Evolutionary conservation across 1,139 yeast genomes (phyloP).

Genomic region (Scheffersomyces lignicola): DNA sequence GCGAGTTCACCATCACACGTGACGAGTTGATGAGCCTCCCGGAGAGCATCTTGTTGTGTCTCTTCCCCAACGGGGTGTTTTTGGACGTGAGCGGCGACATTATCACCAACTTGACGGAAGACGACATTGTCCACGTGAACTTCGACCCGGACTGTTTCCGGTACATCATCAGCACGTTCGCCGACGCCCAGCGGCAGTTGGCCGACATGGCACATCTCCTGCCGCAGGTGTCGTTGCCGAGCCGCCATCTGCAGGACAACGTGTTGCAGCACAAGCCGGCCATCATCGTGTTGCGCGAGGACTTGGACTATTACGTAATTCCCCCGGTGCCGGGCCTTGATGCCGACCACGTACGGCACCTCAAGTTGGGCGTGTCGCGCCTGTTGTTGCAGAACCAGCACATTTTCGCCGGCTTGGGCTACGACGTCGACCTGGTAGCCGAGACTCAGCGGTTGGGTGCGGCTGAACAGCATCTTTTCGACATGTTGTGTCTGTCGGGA

Average conservation of each 20-base stretch:
- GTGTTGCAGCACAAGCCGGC: conserved; percentile 82
- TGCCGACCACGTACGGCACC: conserved; percentile 54
- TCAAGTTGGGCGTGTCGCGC: conserved; percentile 67
- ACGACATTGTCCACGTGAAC: conserved; percentile 75
- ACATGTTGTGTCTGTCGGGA: conserved; percentile 93
- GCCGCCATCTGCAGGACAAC: conserved; percentile 29
- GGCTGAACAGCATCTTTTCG: conserved; percentile 92
- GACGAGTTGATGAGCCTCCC: conserved; percentile 91
- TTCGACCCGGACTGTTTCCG: conserved; percentile 86
- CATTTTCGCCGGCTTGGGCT: conserved; percentile 75
- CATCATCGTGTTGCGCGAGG: conserved; percentile 89
- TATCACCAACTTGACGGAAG: conserved; percentile 73
- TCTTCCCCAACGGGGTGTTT: conserved; percentile 89
- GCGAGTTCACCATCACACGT: conserved; percentile 67
- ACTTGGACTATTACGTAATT: conserved; percentile 87
- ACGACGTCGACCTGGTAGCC: conserved; percentile 24
- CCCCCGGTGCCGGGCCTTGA: conserved; percentile 63
- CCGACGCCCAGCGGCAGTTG: conserved; percentile 45
- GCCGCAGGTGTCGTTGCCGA: conserved; percentile 20
- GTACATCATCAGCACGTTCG: conserved; percentile 71
- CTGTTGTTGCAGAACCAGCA: conserved; percentile 52
- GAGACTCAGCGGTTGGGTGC: conserved; percentile 64
- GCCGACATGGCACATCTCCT: conserved; percentile 26
- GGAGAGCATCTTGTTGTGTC: conserved; percentile 80
- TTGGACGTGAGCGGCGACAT: conserved; percentile 72